Base-by-base conservation (phyloP, 257 asterid species). In the Plectranthus barbatus region DNA sequence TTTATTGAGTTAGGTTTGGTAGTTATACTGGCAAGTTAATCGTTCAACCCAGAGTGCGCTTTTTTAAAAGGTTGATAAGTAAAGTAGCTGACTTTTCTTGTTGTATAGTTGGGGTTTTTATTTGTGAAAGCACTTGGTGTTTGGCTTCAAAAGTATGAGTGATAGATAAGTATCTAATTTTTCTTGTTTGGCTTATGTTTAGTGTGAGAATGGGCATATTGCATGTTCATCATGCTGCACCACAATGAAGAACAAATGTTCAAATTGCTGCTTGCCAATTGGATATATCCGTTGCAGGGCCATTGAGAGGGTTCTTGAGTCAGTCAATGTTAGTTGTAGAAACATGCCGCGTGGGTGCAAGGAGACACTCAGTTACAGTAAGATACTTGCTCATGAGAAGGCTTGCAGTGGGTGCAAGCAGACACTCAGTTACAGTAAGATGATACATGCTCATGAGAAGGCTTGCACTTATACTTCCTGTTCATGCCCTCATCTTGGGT, bases 191-290 rank as follows among this genome's bases (percentile, higher is more conserved):
- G 62, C 18, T 59, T 46, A 55, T 47, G 50, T 61, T 39, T 60
- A 88, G 96, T 88, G 96, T 42, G 92, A 84, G 79, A 84, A 84
- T 56, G 96, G 96, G 67, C 96, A 88, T 56, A 55, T 88, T 74
- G 86, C 95, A 45, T 90, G 97, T 37, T 60, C 80, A 31, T 60
- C 90, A 26, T 90, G 97, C 85, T 81, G 90, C 78, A 39, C 40
- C 65, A 79, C 51, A 69, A 69, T 81, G 72, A 56, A 49, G 58
- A 75, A 81, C 74, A 90, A 65, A 74, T 90, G 97, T 59, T 77
- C 85, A 31, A 77, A 58, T 19, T 90, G 95, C 76, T 61, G 75
- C 78, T 59, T 42, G 76, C 88, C 84, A 34, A 84, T 80, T 17
- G 97, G 95, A 66, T 76, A 79, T 59, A 79, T 65, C 67, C 95